phyloP scores from a whole-genome alignment of 2,329 filamentous ascomycete species.

The Claviceps maximensis region DNA sequence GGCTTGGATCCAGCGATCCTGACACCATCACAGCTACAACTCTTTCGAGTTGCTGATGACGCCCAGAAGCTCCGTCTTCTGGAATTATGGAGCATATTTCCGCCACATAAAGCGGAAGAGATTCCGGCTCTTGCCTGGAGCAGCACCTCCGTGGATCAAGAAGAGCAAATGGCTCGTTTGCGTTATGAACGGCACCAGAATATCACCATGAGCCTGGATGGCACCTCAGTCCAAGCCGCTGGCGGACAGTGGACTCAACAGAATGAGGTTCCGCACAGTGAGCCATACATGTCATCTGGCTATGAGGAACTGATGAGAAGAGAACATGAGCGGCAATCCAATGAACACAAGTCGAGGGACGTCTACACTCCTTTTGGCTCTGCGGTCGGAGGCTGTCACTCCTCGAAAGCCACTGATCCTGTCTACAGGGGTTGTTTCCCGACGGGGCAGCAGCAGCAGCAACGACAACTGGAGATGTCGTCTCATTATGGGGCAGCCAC shows the following conservation, averaged over 20 bases:
- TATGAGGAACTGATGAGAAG: constrained; percentile 58
- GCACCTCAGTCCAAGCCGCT: constrained; percentile 35
- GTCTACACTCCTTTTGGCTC: constrained; percentile 32
- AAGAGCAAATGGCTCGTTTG: constrained; percentile 44
- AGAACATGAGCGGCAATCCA: constrained; percentile 39
- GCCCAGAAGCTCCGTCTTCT: constrained; percentile 63
- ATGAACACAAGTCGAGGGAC: constrained; percentile 24
- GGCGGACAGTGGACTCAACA: constrained; percentile 39
- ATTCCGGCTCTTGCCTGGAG: constrained; percentile 41
- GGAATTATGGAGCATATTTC: constrained; percentile 75
- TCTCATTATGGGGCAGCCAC: constrained; percentile 47
- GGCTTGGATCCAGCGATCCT: constrained; percentile 58
- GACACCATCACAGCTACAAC: constrained; percentile 59
- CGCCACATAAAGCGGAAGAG: constrained; percentile 45
- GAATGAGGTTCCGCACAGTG: constrained; percentile 33
- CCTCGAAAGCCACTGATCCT: constrained; percentile 50
- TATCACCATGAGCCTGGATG: constrained; percentile 39
- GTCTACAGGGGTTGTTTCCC: constrained; percentile 40
- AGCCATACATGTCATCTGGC: constrained; percentile 76
- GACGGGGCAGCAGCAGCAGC: constrained; percentile 27
- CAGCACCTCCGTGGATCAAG: constrained; percentile 40
- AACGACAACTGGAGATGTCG: constrained; percentile 47
- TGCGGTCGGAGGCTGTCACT: constrained; percentile 25
- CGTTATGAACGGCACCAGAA: constrained; percentile 41
- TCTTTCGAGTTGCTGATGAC: constrained; percentile 63